Evolutionary conservation across 345 rosid species (phyloP).

Genomic region (Cardamine resedifolia): DNA sequence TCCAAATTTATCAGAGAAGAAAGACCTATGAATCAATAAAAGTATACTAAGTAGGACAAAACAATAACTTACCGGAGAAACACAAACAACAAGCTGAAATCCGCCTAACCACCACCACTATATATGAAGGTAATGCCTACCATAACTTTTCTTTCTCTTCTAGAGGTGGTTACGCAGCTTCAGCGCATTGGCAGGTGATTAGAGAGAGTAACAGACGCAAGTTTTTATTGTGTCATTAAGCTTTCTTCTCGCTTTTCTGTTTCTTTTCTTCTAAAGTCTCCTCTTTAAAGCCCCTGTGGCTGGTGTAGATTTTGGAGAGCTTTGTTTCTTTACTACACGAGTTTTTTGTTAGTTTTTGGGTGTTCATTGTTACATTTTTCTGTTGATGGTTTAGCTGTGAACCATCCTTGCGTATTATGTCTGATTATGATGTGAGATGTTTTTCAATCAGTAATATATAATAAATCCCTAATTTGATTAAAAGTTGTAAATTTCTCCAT

Average conservation of each 20-base stretch:
- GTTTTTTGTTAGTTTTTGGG: constrained; percentile 5
- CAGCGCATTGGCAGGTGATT: constrained; percentile 22
- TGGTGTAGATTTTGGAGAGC: constrained; percentile 29
- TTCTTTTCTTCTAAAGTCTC: constrained; percentile 19
- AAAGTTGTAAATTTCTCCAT: background rate
- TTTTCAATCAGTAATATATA: constrained; percentile 3
- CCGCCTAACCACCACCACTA: constrained; percentile 1
- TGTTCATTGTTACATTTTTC: background rate
- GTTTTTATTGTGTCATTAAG: constrained; percentile 25
- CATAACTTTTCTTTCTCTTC: constrained; percentile 15
- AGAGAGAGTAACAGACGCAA: constrained; percentile 17
- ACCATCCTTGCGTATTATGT: background rate
- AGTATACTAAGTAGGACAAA: constrained; percentile 22
- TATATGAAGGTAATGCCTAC: constrained; percentile 23
- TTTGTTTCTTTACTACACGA: constrained; percentile 25
- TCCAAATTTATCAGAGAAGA: constrained; percentile 40
- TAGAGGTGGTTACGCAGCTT: background rate
- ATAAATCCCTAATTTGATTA: background rate
- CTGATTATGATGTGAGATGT: constrained; percentile 12
- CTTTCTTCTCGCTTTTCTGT: constrained; percentile 17
- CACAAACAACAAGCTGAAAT: constrained; percentile 12
- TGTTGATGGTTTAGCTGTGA: constrained; percentile 19
- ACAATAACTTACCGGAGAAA: constrained; percentile 28
- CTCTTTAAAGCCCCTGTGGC: constrained; percentile 25
- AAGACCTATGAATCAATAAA: constrained; percentile 24